A percentile compares a stretch with the other conserved stretches of the same genome.
phyloP scores from a whole-genome alignment of 257 asterid species.

The Przewalskia tangutica region DNA sequence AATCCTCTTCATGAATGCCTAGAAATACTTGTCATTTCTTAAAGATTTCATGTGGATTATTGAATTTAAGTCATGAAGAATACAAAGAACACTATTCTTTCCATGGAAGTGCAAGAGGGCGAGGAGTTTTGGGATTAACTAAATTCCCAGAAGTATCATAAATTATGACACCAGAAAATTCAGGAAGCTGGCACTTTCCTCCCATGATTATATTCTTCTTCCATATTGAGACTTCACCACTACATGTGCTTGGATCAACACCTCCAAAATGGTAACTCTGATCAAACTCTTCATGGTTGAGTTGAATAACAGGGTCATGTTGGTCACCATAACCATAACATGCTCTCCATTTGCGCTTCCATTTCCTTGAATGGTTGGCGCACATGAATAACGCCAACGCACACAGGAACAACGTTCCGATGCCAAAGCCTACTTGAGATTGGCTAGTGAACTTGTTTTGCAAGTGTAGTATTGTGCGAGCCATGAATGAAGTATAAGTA shows the following conservation, averaged over 20 bases:
- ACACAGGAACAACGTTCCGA: constrained; percentile 40
- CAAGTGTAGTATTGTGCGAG: constrained; percentile 17
- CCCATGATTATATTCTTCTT: constrained; percentile 76
- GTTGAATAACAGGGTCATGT: constrained; percentile 63
- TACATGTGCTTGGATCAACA: constrained; percentile 29
- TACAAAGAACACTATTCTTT: constrained; percentile 5
- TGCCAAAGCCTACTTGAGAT: constrained; percentile 28
- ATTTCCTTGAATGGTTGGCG: constrained; percentile 32
- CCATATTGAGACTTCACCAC: constrained; percentile 57
- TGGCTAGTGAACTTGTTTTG: constrained; percentile 18
- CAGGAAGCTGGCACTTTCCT: constrained; percentile 76
- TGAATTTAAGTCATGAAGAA: constrained; percentile 3
- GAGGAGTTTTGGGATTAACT: constrained; percentile 24
- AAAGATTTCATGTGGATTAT: no score
- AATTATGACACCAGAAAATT: constrained; percentile 69
- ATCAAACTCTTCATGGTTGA: constrained; percentile 31
- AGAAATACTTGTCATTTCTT: no score
- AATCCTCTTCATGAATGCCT: neutral
- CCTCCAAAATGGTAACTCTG: constrained; percentile 31
- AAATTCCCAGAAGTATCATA: constrained; percentile 54
- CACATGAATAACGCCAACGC: constrained; percentile 57
- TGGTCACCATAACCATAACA: constrained; percentile 32
- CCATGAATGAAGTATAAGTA: constrained; percentile 28
- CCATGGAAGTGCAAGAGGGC: constrained; percentile 38
- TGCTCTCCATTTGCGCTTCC: constrained; percentile 42